Evolutionary conservation across 805 yeast genomes (phyloP).

Genomic region (Maudiozyma barnettii): DNA sequence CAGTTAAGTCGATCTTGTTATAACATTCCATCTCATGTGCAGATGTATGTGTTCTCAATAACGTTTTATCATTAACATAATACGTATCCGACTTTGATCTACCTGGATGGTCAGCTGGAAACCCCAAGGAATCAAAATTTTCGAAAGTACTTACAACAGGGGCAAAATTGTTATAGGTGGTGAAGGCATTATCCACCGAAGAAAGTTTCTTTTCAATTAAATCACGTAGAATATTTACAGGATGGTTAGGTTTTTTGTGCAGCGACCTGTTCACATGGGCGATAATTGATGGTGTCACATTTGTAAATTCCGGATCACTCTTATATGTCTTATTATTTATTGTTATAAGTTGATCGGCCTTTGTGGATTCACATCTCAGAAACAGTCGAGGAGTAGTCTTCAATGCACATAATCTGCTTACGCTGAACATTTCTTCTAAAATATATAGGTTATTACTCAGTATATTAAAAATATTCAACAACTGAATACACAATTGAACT

Average conservation of each 20-base stretch:
- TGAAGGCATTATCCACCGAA: conserved; percentile 59
- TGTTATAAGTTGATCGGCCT: conserved; percentile 1
- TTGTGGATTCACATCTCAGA: conserved; percentile 1
- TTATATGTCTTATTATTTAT: conserved; percentile 44
- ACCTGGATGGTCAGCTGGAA: conserved; percentile 89
- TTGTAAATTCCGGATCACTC: conserved; percentile 68
- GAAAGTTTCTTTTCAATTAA: conserved; percentile 62
- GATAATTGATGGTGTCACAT: conserved; percentile 67
- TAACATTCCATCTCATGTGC: conserved; percentile 93
- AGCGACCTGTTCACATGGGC: conserved; percentile 61
- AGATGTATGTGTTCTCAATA: conserved; percentile 89
- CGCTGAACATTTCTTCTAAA: neutral
- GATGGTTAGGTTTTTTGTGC: conserved; percentile 70
- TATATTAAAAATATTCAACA: too few relatives aligned
- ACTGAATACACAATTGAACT: too few relatives aligned
- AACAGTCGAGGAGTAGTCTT: neutral
- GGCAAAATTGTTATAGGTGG: conserved; percentile 55
- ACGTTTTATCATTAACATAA: conserved; percentile 61
- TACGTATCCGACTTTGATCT: conserved; percentile 88
- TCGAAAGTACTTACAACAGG: conserved; percentile 78
- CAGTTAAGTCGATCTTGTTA: conserved; percentile 32
- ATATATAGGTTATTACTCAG: neutral
- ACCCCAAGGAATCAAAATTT: conserved; percentile 87
- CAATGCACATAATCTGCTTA: neutral
- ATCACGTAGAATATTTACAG: conserved; percentile 74